A percentile compares a stretch with the other conserved stretches of the same genome.
These are phyloP conservation scores for Dunaliella sp. DNA, from an alignment of 139 green algal genomes.

Conservation along the genomic window DNA sequence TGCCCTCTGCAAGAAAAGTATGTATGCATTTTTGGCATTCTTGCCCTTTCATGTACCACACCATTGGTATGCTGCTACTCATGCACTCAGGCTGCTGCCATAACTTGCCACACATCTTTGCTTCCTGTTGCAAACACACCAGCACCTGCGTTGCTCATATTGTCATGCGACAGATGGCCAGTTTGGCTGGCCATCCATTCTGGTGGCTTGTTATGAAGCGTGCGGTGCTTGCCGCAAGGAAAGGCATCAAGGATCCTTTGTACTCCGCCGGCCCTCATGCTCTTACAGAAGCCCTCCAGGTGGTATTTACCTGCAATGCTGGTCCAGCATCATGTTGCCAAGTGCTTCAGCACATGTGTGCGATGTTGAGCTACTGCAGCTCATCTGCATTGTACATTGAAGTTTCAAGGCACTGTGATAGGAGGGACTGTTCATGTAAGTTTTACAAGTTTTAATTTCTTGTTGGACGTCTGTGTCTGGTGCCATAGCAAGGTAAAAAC, in stretches of 20 bases:
- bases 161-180: constrained; percentile 11
- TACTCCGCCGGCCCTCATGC: constrained; percentile 19
- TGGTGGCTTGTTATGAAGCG: constrained; percentile 22
- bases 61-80: neutral
- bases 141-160: neutral
- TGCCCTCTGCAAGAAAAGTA: neutral
- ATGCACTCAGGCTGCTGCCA: neutral
- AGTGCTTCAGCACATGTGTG: no score
- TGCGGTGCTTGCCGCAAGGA: neutral
- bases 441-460: no score
- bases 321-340: no score
- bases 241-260: constrained; percentile 16
- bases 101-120: neutral
- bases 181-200: constrained; percentile 38
- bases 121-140: neutral
- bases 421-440: no score
- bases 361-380: no score
- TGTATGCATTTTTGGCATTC: neutral
- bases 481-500: no score
- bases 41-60: neutral
- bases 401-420: no score
- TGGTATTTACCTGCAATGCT: no score
- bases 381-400: no score
- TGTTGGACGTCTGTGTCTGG: no score
- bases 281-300: neutral